Percentiles rank a stretch among this genome's conserved stretches.
These are phyloP conservation scores for Fraxinus albicans DNA, from an alignment of 305 asterid species.

Conservation along the genomic window DNA sequence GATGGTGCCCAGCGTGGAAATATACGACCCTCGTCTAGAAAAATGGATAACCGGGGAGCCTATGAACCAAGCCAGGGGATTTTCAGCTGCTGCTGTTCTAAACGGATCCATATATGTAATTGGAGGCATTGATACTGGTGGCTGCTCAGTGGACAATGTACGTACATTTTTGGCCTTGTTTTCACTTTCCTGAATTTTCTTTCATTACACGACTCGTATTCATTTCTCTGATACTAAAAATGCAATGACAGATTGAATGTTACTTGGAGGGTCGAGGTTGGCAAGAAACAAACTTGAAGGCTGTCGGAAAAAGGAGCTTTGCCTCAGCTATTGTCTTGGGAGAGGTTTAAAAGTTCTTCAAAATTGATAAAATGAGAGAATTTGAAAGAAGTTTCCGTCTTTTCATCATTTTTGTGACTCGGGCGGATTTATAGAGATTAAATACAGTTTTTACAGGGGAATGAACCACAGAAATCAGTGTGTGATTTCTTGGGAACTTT, in stretches of 20 bases:
- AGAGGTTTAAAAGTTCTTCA: constrained; percentile 24
- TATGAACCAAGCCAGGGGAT: constrained; percentile 56
- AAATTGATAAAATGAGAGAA: too few relatives aligned
- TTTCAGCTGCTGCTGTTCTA: constrained; percentile 48
- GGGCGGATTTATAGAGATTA: neutral
- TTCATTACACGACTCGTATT: neutral
- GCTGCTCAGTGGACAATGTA: constrained; percentile 43
- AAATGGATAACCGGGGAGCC: constrained; percentile 60
- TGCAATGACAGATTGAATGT: constrained; percentile 53
- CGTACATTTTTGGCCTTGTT: neutral
- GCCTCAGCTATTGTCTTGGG: constrained; percentile 59
- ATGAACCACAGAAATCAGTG: neutral
- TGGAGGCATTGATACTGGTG: constrained; percentile 51
- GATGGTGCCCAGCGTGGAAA: constrained; percentile 52
- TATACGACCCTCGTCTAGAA: constrained; percentile 67
- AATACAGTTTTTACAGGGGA: neutral
- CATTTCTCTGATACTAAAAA: neutral
- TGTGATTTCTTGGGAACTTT: too few relatives aligned
- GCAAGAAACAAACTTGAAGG: constrained; percentile 40
- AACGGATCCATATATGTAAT: constrained; percentile 55
- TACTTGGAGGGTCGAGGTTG: constrained; percentile 70
- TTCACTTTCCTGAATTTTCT: neutral
- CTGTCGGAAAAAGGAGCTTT: constrained; percentile 51
- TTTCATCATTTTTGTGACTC: neutral
- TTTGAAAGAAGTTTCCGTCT: neutral